Conservation (phyloP, 306 rosid species). For the Malus fusca region DNA sequence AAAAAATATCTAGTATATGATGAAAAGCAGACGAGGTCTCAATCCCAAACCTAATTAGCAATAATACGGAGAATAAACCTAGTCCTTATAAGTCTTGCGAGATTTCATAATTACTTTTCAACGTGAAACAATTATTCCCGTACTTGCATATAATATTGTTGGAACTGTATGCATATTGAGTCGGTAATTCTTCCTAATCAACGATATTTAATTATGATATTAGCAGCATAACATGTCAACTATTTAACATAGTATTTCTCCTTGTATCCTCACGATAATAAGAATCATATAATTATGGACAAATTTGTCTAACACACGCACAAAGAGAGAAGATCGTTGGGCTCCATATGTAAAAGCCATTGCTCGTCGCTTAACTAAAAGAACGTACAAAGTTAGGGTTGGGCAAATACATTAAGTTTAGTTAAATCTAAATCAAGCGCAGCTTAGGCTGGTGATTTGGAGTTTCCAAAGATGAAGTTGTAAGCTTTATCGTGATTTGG, state of each 20-base stretch:
- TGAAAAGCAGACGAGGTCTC: not conserved
- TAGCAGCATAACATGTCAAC: not conserved
- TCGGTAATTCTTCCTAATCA: not conserved
- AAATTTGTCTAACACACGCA: constrained; percentile 1
- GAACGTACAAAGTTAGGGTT: constrained; percentile 22
- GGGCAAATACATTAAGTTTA: constrained; percentile 12
- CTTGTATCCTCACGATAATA: not conserved
- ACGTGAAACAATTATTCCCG: too few relatives aligned
- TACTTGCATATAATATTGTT: not conserved
- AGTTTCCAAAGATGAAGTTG: constrained; percentile 48
- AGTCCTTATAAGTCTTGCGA: not conserved
- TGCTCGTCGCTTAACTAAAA: constrained; percentile 39
- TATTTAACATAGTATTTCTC: not conserved
- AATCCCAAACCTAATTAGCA: not conserved
- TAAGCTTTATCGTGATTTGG: constrained; percentile 46
- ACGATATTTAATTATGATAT: not conserved
- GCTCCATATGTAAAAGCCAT: constrained; percentile 34
- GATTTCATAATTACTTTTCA: not conserved
- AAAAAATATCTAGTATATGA: not conserved
- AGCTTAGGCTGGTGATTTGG: constrained; percentile 56
- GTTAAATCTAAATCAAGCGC: constrained; percentile 23
- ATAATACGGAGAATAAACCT: not conserved
- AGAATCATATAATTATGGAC: not conserved
- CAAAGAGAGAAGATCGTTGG: not conserved
- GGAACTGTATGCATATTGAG: not conserved